Base-by-base conservation (phyloP, 2,329 filamentous ascomycete species). In the Penicillium nordicum region DNA sequence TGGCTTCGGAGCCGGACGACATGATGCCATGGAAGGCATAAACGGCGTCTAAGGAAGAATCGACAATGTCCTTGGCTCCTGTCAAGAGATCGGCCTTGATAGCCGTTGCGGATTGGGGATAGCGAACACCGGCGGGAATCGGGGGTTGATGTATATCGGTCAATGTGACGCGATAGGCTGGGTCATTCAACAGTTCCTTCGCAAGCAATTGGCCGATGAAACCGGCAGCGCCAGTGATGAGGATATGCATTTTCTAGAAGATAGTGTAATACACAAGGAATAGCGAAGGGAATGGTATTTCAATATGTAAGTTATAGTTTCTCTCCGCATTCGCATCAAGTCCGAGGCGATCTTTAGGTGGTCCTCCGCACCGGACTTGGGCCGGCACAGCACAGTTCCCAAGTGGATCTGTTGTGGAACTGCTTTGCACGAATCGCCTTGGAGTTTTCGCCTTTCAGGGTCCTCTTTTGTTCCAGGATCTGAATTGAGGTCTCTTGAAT, bases 21-120 rank as follows among this genome's bases (percentile, higher is more conserved):
- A 88, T 87, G 76, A 87, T 85, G 59, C 85, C 85, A 70, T 88
- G 85, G 69, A 88, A 83, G 63, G 85, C 76, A 72, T 84, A 87
- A 56, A 82, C 77, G 45, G 81, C 80, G 57, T 80, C 75, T 4
- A 84, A 73, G 1, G 79, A 78, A 27, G 74, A 71, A 25, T 71
- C 61, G 34, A 76, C 71, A 5, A 78, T 58, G 12, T 65, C 60
- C 23, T 67, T 65, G 18, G 78, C 76, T 4, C 75, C 74, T 1
- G 69, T 67, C 14, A 83, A 75, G 2, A 86, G 76, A 66, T 87
- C 84, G 10, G 81, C 79, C 27, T 77, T 76, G 42, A 84, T 58
- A 37, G 75, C 72, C 23, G 72, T 78, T 0, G 80, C 81, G 68
- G 84, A 81, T 50, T 81, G 67, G 1, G 80, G 78, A 66, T 80